A percentile compares a stretch with the other conserved stretches of the same genome.
These are phyloP conservation scores for barrel medic (Medicago truncatula) DNA, from an alignment of 306 rosid species.

Conservation along the genomic window MtrunA17r5.0-ANR NC_053045.1:52055501-52056000, in stretches of 20 bases:
- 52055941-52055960: constrained; percentile 28
- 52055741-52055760: constrained; percentile 48
- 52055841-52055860: constrained; percentile 68
- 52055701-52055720: constrained; percentile 49
- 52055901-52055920: constrained; percentile 48
- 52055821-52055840: neutral
- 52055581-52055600: constrained; percentile 62
- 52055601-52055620: constrained; percentile 45
- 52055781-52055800: constrained; percentile 30
- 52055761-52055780: constrained; percentile 39
- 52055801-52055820: constrained; percentile 41
- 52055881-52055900: constrained; percentile 46
- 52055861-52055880: constrained; percentile 51
- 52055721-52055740: constrained; percentile 38
- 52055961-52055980: constrained; percentile 13
- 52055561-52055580: constrained; percentile 64
- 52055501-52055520: neutral
- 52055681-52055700: constrained; percentile 54
- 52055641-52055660: constrained; percentile 87
- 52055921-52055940: constrained; percentile 37
- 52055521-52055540: neutral
- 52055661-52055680: constrained; percentile 76
- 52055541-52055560: neutral
- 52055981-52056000: neutral
- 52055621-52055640: constrained; percentile 66